Base-by-base conservation (phyloP, 164 flowering plant species). In the Stephania japonica region DNA sequence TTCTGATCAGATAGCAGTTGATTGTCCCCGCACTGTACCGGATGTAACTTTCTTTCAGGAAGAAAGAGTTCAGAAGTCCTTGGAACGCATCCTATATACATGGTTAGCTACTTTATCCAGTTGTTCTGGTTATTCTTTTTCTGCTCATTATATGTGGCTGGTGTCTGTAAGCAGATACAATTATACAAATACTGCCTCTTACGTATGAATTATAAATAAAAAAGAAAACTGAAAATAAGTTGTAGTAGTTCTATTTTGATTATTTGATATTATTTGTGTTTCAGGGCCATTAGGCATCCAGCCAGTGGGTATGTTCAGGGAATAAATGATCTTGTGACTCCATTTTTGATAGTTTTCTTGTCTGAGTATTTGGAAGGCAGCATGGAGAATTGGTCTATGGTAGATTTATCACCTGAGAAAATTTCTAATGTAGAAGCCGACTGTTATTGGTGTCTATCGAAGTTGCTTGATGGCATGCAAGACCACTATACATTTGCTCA, bases 241-340 rank as follows among this genome's bases (percentile, higher is more conserved):
- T 4, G n/a, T 21, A 56, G 26, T 47, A 47, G 19, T 74, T n/a
- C 53, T 62, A 72, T 59, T 14, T 43, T 70, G 9, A 6, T 11
- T 23, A 53, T 69, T 53, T 41, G 14, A 38, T 73, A 62, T 74
- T 19, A 23, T 32, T 24, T 23, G 18, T 73, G 81, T 83, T n/a
- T 75, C 88, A 93, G 98, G 99, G 99, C 99, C 49, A 93, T 95
- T 76, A 86, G 99, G 65, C 99, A 95, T 86, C 99, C 99, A 72
- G 98, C 99, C 38, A 93, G 99, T 79, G 97, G 98, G 75, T 95
- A 95, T 81, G 99, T 95, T 67, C 99, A 95, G 78, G 98, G 99
- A 75, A 95, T 93, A 86, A 95, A 95, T 82, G 98, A 95, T 86
- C 98, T 95, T 69, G 93, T 84, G 65, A 95, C 99, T 24, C 98